Evolutionary conservation across 768 basidiomycete genomes (phyloP), one percentile per base, ranked within the genome.

Genomic region (Rhizopogon sp.): DNA sequence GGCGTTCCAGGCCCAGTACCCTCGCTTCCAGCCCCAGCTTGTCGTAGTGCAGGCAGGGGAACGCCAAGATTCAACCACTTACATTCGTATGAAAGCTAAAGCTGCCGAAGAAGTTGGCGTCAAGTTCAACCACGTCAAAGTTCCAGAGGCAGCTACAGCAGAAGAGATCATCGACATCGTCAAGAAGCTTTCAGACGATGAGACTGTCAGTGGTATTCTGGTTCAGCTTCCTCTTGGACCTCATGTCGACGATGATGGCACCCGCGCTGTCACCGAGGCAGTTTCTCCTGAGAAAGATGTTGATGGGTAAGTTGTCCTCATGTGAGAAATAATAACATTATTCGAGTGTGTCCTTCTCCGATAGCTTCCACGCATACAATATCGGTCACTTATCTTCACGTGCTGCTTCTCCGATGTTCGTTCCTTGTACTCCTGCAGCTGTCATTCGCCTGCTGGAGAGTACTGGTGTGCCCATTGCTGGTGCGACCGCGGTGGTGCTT

Each of bases 21-120:
- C 95, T n/a, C 88, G 88, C 20, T 99, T 98, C 77, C 82, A 86
- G 64, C 90, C 97, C 11, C 84, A 87, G 68, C 81, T 99, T 16
- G 90, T 84, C 61, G 93, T 99, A 71, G 81, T 99, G 43, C 97
- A 98, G 72, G 93, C 93, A 50, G 97, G 97, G 52, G 83, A 86
- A 31, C 88, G 92, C 56, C 85, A 93, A 20, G 96, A 98, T 70
- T 98, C 95, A 5, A 75, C 79, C 17, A 86, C 87, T 41, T 99
- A 99, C 72, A 87, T 99, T 61, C 92, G 93, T 65, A 98, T 98
- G 96, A 99, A 99, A 74, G 78, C 83, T 42, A 98, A 95, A 71
- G 97, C 97, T 10, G 90, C 94, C 10, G 84, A 93, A 63, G 93
- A 98, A 73, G 87, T 90, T 60, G 95, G 97, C 56, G 90, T 98